Base-by-base conservation (phyloP, 2,329 filamentous ascomycete species). In the Paecilomyces niveus region DNA sequence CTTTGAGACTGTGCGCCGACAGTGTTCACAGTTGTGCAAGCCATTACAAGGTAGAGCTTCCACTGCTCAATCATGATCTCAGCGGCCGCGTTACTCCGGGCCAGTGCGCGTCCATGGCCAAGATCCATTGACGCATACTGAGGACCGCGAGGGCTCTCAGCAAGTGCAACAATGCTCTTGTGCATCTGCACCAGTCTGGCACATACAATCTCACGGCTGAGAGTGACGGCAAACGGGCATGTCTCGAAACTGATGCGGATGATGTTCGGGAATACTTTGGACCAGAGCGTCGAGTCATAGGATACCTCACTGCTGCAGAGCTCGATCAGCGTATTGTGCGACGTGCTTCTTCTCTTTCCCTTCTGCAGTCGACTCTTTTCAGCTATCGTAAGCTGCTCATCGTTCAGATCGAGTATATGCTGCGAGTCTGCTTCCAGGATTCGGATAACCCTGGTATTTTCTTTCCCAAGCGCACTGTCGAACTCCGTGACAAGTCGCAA, bases 21-120 rank as follows among this genome's bases (percentile, higher is more conserved):
- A 64, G 94, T 94, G 39, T 90, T 92, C 58, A 99, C 80, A 0
- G 94, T 97, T 9, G 93, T 96, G 74, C 95, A 99, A 9, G 93
- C 94, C 76, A 99, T 97, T 57, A 97, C 92, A 26, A 99, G 81
- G 72, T 97, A 97, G 1, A 97, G 80, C 74, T 97, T 97, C 93
- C 93, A 99, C 71, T 99, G 94, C 73, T 97, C 95, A 59, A 99
- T 86, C 58, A 97, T 81, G 22, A 96, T 86, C 66, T 96, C 92
- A 0, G 92, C 89, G 18, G 92, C 89, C 0, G 88, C 59, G 83
- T 86, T 59, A 82, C 69, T 85, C 80, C 64, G 78, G 68, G 60
- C 78, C 68, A 66, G 67, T 62, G 64, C 74, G 59, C 70, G 80
- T 54, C 66, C 70, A 45, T 74, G 73, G 7, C 68, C 63, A 32